A percentile compares a stretch with the other conserved stretches of the same genome.
phyloP scores from a whole-genome alignment of 2,329 filamentous ascomycete species.

The Colletotrichum siamense region DNA sequence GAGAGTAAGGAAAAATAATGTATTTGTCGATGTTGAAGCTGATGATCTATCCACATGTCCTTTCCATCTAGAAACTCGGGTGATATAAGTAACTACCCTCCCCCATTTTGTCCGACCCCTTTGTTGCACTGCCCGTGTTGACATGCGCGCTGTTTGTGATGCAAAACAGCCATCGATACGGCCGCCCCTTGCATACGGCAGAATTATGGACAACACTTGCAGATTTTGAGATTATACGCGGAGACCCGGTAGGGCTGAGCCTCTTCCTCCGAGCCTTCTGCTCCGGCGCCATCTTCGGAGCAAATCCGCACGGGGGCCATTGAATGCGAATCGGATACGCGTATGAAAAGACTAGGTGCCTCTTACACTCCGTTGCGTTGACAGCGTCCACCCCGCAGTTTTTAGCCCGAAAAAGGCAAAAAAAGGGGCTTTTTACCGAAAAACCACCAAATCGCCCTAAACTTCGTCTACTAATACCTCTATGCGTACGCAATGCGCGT shows the following conservation, averaged over 20 bases:
- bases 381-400: too few relatives aligned
- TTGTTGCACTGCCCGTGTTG: background rate
- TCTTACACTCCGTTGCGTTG: too few relatives aligned
- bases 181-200: background rate
- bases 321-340: background rate
- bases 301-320: background rate
- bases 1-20: background rate
- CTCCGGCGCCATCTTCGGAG: background rate
- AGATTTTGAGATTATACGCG: conserved; percentile 15
- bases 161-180: background rate
- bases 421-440: too few relatives aligned
- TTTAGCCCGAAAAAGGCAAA: too few relatives aligned
- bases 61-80: background rate
- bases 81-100: background rate
- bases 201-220: background rate
- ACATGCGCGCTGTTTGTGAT: background rate
- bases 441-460: too few relatives aligned
- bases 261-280: background rate
- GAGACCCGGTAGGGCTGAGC: conserved; percentile 10
- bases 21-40: background rate
- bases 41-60: background rate
- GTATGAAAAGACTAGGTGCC: background rate
- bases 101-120: background rate
- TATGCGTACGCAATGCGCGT: too few relatives aligned
- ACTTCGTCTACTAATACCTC: too few relatives aligned